Evolutionary conservation across 108 stramenopile genomes (phyloP), one percentile per base, ranked within the genome.

Genomic region (Aurantiochytrium sp.): DNA sequence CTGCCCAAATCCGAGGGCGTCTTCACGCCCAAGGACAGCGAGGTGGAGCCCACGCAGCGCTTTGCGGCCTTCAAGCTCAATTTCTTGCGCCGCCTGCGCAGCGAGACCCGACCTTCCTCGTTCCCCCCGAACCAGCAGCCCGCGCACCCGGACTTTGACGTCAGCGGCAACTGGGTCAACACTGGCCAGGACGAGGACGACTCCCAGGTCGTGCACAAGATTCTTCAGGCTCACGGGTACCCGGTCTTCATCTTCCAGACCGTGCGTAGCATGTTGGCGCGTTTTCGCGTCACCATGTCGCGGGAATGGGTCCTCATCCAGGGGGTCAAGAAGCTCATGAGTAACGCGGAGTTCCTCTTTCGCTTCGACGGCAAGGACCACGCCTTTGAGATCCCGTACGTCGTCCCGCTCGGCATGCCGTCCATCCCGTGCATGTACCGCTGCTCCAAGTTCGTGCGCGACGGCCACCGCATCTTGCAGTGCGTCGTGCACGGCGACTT

Each of bases 261-360:
- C 30, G 45, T 81, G 3, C 73, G 45, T 12, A 81, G 42, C 45
- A 81, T 81, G 73, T 24, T 81, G 6, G 50, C 42, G 42, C 36
- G 73, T 12, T 81, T 81, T 24, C 73, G 73, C 21, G 73, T 48
- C 6, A 81, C 73, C n/a, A 81, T 81, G 73, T 81, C 73, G 12
- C 42, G 4, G 6, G 73, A 81, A 6, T 81, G 45, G 39, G 73
- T 81, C 6, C 73, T 81, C 45, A 48, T 81, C 19, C 73, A 81
- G 32, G 73, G 73, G 17, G 73, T 48, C 24, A 81, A 81, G 45
- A 81, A 81, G 45, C 73, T 81, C 4, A 81, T 81, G 73, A 41
- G 45, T 24, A 48, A 41, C 32, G 73, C 42, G n/a, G 73, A 81
- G 24, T 81, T 81, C 45, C 45, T 81, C 27, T 81, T 81, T 2